Conservation (phyloP, 768 basidiomycete genomes). For the Nidularia pulvinata region DNA sequence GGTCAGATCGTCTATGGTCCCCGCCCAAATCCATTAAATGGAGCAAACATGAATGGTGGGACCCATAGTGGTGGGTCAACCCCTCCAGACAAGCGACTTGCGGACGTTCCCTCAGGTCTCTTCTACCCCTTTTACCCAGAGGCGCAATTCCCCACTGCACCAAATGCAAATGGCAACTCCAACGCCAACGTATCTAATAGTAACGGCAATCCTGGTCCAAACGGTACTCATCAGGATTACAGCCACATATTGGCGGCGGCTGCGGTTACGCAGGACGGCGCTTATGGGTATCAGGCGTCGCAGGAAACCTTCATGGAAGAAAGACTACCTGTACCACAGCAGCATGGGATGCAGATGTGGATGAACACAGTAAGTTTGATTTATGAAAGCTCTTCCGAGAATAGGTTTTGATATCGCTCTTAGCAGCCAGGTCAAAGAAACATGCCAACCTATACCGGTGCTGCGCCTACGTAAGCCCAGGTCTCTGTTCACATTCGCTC, state of each 20-base stretch:
- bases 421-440: no score
- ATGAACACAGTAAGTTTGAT: slow-evolving; percentile 38
- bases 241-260: slow-evolving; percentile 57
- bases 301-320: slow-evolving; percentile 58
- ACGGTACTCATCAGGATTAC: slow-evolving; percentile 43
- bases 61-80: slow-evolving; percentile 29
- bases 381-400: neutral
- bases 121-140: slow-evolving; percentile 85
- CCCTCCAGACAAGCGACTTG: slow-evolving; percentile 44
- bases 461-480: no score
- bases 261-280: slow-evolving; percentile 52
- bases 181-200: slow-evolving; percentile 6
- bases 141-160: slow-evolving; percentile 15
- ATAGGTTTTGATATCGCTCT: neutral
- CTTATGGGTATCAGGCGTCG: slow-evolving; percentile 52
- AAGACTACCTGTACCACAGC: slow-evolving; percentile 4
- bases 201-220: slow-evolving; percentile 11
- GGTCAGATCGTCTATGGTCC: slow-evolving; percentile 24
- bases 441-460: no score
- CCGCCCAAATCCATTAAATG: slow-evolving; percentile 34
- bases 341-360: slow-evolving; percentile 26
- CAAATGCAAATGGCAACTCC: slow-evolving; percentile 10
- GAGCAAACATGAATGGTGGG: slow-evolving; percentile 19
- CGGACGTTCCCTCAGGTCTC: slow-evolving; percentile 65
- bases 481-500: no score